Evolutionary conservation across 371 early-diverging fungal species (phyloP), one percentile per base, ranked within the genome.

Genomic region (Haplosporangium sp.): DNA sequence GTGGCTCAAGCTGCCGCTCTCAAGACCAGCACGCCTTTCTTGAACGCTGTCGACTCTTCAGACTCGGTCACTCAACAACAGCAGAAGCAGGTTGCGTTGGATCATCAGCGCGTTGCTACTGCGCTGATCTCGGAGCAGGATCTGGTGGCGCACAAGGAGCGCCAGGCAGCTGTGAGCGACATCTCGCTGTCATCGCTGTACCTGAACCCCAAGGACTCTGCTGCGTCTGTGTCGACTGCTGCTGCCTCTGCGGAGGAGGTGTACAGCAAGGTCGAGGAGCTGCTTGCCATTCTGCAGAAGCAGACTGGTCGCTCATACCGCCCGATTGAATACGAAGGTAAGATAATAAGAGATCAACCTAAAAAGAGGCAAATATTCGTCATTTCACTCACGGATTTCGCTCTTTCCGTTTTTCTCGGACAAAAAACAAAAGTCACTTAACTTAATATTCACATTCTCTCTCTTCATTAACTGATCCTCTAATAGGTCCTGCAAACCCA

Each of bases 1-100:
- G 89, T 89, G 55, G 89, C 93, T 14, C 84, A 89, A 37, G 83
- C 86, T 12, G 86, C 87, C 1, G 85, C 93, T n/a, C 84, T 86
- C 62, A 83, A 84, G 73, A 83, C 89, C 20, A 73, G 75, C 37
- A 82, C 87, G 7, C 89, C 91, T 47, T 85, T 92, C 64, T 75
- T 92, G 61, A 90, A 92, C 73, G 84, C 80, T 65, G 85, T 81
- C 38, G 86, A 85, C 51, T n/a, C 59, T 14, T 81, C 84, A 46
- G 75, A 87, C 21, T 80, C 47, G 36, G 47, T 47, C 42, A 40
- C 45, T 13, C 20, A 50, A 45, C 29, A 47, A n/a, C 37, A 16
- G 29, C 13, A 64, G 40, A 45, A 62, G 68, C 67, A 74, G 55
- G 41, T 69, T 18, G 62, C 67, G 13, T 37, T 72, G 64, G 79